Conservation (phyloP, 352 stramenopile genomes). For the Pelagophyceae sp. region DNA sequence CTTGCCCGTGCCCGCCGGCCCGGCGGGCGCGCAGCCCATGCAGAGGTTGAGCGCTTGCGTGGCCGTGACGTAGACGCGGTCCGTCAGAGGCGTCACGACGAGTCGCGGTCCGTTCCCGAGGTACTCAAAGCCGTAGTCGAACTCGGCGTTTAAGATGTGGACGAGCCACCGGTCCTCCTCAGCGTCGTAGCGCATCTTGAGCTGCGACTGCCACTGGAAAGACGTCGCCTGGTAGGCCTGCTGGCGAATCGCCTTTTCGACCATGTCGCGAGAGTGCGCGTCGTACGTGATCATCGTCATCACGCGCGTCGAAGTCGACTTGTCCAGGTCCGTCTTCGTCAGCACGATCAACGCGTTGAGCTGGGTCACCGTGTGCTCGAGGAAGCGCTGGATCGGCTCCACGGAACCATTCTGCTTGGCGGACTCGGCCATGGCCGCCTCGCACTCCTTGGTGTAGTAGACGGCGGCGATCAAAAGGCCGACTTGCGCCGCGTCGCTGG, state of each 20-base stretch:
- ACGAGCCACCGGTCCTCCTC: slow-evolving; percentile 20
- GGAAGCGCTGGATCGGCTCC: slow-evolving; percentile 68
- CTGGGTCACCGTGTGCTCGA: slow-evolving; percentile 65
- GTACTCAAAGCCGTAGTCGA: slow-evolving; percentile 78
- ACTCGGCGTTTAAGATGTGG: slow-evolving; percentile 37
- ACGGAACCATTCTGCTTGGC: slow-evolving; percentile 68
- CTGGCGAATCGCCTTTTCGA: slow-evolving; percentile 76
- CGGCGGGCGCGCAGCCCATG: slow-evolving; percentile 76
- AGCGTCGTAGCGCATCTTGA: slow-evolving; percentile 57
- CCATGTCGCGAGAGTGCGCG: slow-evolving; percentile 79
- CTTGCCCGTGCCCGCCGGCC: slow-evolving; percentile 79
- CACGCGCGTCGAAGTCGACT: slow-evolving; percentile 71
- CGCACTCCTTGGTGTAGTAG: slow-evolving; percentile 78
- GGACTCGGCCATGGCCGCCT: slow-evolving; percentile 52
- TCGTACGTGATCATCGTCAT: slow-evolving; percentile 87
- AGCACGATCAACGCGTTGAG: slow-evolving; percentile 80
- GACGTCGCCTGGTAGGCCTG: slow-evolving; percentile 61
- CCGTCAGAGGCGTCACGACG: slow-evolving; percentile 85
- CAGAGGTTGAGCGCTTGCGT: slow-evolving; percentile 82
- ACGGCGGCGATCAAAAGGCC: slow-evolving; percentile 73
- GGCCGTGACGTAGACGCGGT: slow-evolving; percentile 89
- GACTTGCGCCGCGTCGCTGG: slow-evolving; percentile 76
- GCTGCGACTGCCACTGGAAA: slow-evolving; percentile 84
- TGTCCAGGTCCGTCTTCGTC: slow-evolving; percentile 73
- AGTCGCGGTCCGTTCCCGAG: slow-evolving; percentile 74